phyloP scores from a whole-genome alignment of 352 stramenopile genomes.

The Pelagophyceae sp. region DNA sequence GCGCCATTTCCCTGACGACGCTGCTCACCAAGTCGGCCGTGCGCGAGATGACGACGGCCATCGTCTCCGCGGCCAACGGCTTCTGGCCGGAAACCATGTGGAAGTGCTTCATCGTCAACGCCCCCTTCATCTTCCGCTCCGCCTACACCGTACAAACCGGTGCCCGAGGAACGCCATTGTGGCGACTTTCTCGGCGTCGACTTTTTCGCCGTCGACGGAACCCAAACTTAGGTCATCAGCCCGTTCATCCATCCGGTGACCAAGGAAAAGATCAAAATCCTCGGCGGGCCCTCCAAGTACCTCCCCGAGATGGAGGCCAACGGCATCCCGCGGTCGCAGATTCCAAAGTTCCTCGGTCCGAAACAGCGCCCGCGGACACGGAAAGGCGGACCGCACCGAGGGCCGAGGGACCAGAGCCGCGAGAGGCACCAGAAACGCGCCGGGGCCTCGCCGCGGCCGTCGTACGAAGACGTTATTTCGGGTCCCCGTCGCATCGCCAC shows the following conservation, averaged over 20 bases:
- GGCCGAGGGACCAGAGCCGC: no score
- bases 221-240: slow-evolving; percentile 59
- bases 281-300: slow-evolving; percentile 29
- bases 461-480: no score
- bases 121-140: slow-evolving; percentile 62
- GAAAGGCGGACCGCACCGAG: no score
- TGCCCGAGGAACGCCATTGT: no score
- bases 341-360: neutral
- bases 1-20: slow-evolving; percentile 37
- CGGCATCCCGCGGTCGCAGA: neutral
- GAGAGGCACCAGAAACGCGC: no score
- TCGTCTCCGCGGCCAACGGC: slow-evolving; percentile 60
- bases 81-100: slow-evolving; percentile 69
- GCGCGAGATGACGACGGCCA: slow-evolving; percentile 40
- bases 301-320: neutral
- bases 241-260: slow-evolving; percentile 58
- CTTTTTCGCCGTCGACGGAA: no score
- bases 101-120: slow-evolving; percentile 63
- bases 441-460: no score
- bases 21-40: neutral
- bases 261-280: slow-evolving; percentile 66
- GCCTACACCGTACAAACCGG: no score
- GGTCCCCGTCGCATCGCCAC: no score
- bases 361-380: no score
- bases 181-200: no score